phyloP scores from a whole-genome alignment of 495 filamentous ascomycete genomes.

The Aspergillus homomorphus region DNA sequence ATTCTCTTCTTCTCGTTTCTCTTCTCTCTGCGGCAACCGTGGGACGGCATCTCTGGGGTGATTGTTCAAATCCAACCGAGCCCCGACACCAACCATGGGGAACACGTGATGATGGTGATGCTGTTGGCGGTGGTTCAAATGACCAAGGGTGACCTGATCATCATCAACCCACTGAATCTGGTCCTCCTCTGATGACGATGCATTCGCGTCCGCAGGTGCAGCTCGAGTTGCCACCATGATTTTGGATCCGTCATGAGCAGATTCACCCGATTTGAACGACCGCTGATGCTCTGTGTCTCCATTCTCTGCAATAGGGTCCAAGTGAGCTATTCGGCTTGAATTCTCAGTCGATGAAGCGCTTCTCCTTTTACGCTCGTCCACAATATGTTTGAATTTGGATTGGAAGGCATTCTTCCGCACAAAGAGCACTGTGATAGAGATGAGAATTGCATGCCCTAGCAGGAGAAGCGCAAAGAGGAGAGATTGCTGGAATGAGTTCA shows the following conservation, averaged over 20 bases:
- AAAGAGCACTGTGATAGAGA: slow-evolving; percentile 43
- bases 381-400: slow-evolving; percentile 57
- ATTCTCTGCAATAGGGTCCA: not conserved
- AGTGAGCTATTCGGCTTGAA: slow-evolving; percentile 10
- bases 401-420: slow-evolving; percentile 72
- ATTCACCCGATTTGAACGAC: not conserved
- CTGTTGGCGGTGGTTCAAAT: slow-evolving; percentile 15
- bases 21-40: slow-evolving; percentile 10
- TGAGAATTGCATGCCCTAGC: slow-evolving; percentile 58
- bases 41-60: slow-evolving; percentile 35
- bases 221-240: not conserved
- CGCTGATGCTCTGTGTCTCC: not conserved
- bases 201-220: slow-evolving; percentile 3
- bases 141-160: slow-evolving; percentile 35
- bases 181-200: slow-evolving; percentile 7
- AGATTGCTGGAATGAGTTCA: slow-evolving; percentile 78
- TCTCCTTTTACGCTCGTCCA: slow-evolving; percentile 37
- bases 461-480: slow-evolving; percentile 71
- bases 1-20: slow-evolving; percentile 16
- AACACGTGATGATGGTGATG: slow-evolving; percentile 43
- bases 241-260: not conserved
- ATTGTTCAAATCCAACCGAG: slow-evolving; percentile 42
- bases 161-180: slow-evolving; percentile 27
- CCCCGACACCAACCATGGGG: slow-evolving; percentile 53
- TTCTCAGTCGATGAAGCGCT: slow-evolving; percentile 13